A percentile compares a stretch with the other conserved stretches of the same genome.
phyloP scores from a whole-genome alignment of 2,329 filamentous ascomycete species.

The Penicillium oxalicum region DNA sequence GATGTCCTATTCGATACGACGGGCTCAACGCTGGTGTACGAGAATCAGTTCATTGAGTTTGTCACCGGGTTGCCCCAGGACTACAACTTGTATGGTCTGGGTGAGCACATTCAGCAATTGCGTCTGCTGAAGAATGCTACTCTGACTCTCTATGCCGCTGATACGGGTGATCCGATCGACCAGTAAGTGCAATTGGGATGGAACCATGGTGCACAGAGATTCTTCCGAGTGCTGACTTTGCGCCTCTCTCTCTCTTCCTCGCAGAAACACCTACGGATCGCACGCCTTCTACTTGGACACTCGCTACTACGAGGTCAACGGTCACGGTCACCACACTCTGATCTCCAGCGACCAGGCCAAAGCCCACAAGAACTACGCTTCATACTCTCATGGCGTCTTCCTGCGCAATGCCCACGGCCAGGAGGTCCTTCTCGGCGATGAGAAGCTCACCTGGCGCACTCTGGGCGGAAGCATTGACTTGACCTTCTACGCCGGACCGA shows the following conservation, averaged over 20 bases:
- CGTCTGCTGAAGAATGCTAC: slow-evolving; percentile 68
- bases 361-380: slow-evolving; percentile 52
- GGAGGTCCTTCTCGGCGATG: slow-evolving; percentile 60
- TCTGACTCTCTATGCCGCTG: slow-evolving; percentile 62
- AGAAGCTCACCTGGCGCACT: slow-evolving; percentile 65
- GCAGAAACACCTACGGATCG: slow-evolving; percentile 63
- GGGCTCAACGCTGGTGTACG: slow-evolving; percentile 61
- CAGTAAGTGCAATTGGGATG: slow-evolving; percentile 22
- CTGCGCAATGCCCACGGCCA: slow-evolving; percentile 70
- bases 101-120: slow-evolving; percentile 65
- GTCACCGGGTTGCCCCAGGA: slow-evolving; percentile 59
- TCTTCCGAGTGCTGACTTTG: neutral
- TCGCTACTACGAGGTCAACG: slow-evolving; percentile 60
- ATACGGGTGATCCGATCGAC: slow-evolving; percentile 54
- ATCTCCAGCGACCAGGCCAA: slow-evolving; percentile 50
- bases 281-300: slow-evolving; percentile 79
- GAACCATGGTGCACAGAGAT: neutral
- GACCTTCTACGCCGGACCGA: slow-evolving; percentile 71
- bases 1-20: slow-evolving; percentile 64
- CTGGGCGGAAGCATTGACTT: slow-evolving; percentile 73
- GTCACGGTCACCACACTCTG: slow-evolving; percentile 47
- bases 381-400: slow-evolving; percentile 70
- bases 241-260: neutral
- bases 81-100: slow-evolving; percentile 71
- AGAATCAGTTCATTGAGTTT: slow-evolving; percentile 74